A percentile compares a stretch with the other conserved stretches of the same genome.
Conservation (phyloP, 1,284 basidiomycete genomes). For the Trichosporon coremiiforme region DNA sequence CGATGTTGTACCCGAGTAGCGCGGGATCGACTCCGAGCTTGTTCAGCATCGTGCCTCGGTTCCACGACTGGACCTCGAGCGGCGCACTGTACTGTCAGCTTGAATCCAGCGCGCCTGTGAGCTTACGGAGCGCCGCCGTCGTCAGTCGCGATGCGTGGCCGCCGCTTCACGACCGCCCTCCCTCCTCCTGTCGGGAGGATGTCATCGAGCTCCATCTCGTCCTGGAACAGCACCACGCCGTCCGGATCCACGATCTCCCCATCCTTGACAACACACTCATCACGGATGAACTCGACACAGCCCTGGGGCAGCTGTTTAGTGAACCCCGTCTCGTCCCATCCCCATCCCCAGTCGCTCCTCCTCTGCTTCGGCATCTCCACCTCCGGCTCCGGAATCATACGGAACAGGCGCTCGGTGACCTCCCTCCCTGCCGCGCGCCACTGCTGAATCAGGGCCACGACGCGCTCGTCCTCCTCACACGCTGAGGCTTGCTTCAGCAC, state of each 20-base stretch:
- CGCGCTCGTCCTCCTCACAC: constrained; percentile 40
- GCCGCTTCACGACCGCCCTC: background rate
- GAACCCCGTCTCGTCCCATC: constrained; percentile 16
- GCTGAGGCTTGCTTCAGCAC: constrained; percentile 36
- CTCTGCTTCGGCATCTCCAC: background rate
- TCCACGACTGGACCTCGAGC: constrained; percentile 35
- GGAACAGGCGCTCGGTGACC: constrained; percentile 48
- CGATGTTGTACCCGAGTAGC: constrained; percentile 48
- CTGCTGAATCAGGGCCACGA: constrained; percentile 35
- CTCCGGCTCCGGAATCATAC: constrained; percentile 35
- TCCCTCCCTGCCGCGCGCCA: constrained; percentile 52
- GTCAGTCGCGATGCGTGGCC: background rate
- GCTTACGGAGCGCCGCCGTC: background rate
- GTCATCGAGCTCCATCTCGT: constrained; percentile 9
- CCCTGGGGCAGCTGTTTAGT: constrained; percentile 24
- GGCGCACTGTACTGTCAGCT: background rate
- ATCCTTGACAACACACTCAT: constrained; percentile 32
- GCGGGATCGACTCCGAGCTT: constrained; percentile 47
- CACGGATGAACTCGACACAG: constrained; percentile 31
- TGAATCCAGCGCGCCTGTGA: too few relatives aligned
- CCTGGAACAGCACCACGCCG: constrained; percentile 34
- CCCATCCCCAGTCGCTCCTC: constrained; percentile 7
- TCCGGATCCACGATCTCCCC: constrained; percentile 42
- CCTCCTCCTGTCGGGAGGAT: background rate
- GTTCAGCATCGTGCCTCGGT: constrained; percentile 45